Percentiles rank a stretch among this genome's conserved stretches.
phyloP scores from a whole-genome alignment of 352 stramenopile species.

The Ochromonadaceae sp. region DNA sequence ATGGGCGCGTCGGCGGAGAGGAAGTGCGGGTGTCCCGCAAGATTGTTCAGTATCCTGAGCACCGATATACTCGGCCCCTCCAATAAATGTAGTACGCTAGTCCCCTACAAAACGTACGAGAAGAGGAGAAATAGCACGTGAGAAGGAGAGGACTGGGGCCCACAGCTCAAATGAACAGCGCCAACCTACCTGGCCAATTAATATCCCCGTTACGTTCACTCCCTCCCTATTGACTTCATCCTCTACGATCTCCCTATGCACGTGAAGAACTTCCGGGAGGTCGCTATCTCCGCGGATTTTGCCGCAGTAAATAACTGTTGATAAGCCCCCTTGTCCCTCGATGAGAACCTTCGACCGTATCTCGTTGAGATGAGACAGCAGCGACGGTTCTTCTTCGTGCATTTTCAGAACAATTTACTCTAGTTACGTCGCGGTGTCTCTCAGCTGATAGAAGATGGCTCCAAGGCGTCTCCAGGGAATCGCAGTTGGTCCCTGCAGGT shows the following conservation, averaged over 20 bases:
- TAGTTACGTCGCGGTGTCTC: too few species aligned
- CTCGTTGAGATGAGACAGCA: constrained; percentile 1
- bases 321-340: constrained; percentile 1
- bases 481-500: too few species aligned
- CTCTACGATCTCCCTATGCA: not conserved
- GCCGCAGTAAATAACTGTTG: constrained; percentile 16
- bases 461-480: too few species aligned
- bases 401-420: too few species aligned
- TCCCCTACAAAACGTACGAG: not conserved
- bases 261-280: not conserved
- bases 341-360: not conserved
- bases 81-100: constrained; percentile 2
- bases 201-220: constrained; percentile 12
- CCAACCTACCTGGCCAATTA: constrained; percentile 14
- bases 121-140: not conserved
- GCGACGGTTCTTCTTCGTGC: not conserved
- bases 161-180: too few species aligned
- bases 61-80: not conserved
- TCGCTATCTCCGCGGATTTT: not conserved
- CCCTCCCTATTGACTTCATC: constrained; percentile 15
- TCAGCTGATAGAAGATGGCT: too few species aligned
- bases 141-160: not conserved
- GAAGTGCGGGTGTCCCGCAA: not conserved
- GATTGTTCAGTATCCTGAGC: not conserved
- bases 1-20: not conserved